Evolutionary conservation across 352 stramenopile species (phyloP).

Genomic region (Thraustochytrium sp.): DNA sequence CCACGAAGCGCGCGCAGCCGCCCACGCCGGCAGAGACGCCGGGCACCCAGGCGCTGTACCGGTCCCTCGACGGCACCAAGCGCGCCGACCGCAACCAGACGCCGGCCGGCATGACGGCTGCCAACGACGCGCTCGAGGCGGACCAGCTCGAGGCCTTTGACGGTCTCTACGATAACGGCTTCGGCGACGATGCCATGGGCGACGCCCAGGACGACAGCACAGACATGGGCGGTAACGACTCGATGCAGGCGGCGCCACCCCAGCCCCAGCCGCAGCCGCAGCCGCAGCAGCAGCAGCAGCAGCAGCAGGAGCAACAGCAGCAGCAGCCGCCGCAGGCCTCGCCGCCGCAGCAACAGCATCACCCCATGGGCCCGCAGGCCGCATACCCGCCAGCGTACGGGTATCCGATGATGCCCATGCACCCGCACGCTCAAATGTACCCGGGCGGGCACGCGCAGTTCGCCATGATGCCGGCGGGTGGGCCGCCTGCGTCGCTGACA

Average conservation of each 20-base stretch:
- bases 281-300: neutral
- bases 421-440: neutral
- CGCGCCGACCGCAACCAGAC: neutral
- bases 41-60: conserved; percentile 9
- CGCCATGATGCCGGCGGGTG: neutral
- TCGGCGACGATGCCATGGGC: neutral
- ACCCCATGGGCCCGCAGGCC: too few species aligned
- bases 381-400: too few species aligned
- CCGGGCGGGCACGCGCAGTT: neutral
- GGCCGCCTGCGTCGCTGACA: neutral
- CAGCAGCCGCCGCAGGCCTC: too few species aligned
- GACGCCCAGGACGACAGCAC: neutral
- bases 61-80: neutral
- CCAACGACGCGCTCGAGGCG: neutral
- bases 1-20: conserved; percentile 28
- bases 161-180: neutral
- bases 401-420: too few species aligned
- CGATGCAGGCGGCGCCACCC: neutral
- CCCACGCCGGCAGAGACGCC: conserved; percentile 19
- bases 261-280: neutral
- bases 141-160: neutral
- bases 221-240: neutral
- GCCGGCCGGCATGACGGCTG: neutral
- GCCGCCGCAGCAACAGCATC: too few species aligned
- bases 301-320: neutral